Base-by-base conservation (phyloP, 2,329 filamentous ascomycete species). In the Escovopsis sp. region DNA sequence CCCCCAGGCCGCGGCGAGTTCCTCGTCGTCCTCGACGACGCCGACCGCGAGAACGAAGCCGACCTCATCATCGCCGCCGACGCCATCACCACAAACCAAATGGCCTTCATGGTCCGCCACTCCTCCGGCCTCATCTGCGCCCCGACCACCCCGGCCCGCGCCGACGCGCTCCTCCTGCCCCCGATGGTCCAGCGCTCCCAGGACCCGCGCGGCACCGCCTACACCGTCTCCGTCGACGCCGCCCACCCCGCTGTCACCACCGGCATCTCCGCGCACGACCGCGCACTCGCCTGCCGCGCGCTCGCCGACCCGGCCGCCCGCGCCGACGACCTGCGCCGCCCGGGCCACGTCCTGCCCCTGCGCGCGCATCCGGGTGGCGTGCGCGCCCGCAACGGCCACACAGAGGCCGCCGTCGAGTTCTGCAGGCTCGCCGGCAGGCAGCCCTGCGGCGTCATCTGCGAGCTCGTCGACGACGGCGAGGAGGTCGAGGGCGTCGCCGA, bases 41-140 rank as follows among this genome's bases (percentile, higher is more conserved):
- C 86, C 49, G 77, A 80, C 48, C 88, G 91, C 62, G 91, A 98
- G 64, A 98, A 98, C 63, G 91, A 98, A 73, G 91, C 88, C 62
- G 91, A 98, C 67, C 77, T 98, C 39, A 95, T 96, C 63, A 93
- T 96, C 58, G 85, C 91, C 51, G 89, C 87, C 48, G 70, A 86
- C 51, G 74, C 82, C 55, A 68, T 95, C 49, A 94, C 89, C 8
- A 73, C 87, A 23, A 75, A 84, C 50, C 89, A 96, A 66, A 93
- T 94, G 80, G 85, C 87, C 55, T 98, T 95, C 70, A 81, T 98
- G 74, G 77, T 98, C 62, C 85, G 87, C 55, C 78, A 94, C 69
- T 83, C 84, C 34, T 86, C 85, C 4, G 91, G 91, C 58, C 78
- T 89, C 57, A 81, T 98, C 66, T 96, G 91, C 76, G 84, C 83